Conservation (phyloP, 352 stramenopile species). For the Pythium biforme region DNA sequence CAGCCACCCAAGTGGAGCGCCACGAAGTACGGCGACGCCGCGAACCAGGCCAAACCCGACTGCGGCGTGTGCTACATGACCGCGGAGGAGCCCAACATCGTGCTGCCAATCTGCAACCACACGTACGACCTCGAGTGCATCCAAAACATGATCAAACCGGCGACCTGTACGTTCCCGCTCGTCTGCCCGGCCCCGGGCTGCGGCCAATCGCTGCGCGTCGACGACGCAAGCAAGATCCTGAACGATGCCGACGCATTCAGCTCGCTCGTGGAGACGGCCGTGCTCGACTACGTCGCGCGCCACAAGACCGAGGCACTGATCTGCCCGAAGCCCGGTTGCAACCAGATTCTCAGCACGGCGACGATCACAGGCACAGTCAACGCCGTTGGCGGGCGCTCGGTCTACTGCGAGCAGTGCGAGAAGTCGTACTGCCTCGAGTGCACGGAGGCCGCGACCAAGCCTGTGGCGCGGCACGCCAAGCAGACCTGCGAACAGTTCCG, state of each 20-base stretch:
- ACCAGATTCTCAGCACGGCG: constrained; percentile 23
- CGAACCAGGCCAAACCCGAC: background rate
- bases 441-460: background rate
- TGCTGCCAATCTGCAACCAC: constrained; percentile 23
- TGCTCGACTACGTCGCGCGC: constrained; percentile 19
- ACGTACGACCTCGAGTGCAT: constrained; percentile 21
- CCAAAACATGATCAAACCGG: background rate
- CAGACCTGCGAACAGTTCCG: constrained; percentile 21
- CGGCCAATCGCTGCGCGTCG: constrained; percentile 3
- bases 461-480: constrained; percentile 8
- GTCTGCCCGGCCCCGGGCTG: constrained; percentile 12
- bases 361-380: background rate
- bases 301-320: constrained; percentile 9
- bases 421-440: constrained; percentile 24
- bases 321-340: constrained; percentile 27
- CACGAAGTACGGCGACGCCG: background rate
- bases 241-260: constrained; percentile 8
- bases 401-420: constrained; percentile 28
- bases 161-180: constrained; percentile 10
- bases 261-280: constrained; percentile 18
- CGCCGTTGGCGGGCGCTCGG: constrained; percentile 9
- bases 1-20: background rate
- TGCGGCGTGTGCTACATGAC: constrained; percentile 13
- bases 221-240: constrained; percentile 17
- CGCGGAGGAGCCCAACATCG: constrained; percentile 14